Base-by-base conservation (phyloP, 768 basidiomycete genomes). In the Tricholoma saponaceum region DNA sequence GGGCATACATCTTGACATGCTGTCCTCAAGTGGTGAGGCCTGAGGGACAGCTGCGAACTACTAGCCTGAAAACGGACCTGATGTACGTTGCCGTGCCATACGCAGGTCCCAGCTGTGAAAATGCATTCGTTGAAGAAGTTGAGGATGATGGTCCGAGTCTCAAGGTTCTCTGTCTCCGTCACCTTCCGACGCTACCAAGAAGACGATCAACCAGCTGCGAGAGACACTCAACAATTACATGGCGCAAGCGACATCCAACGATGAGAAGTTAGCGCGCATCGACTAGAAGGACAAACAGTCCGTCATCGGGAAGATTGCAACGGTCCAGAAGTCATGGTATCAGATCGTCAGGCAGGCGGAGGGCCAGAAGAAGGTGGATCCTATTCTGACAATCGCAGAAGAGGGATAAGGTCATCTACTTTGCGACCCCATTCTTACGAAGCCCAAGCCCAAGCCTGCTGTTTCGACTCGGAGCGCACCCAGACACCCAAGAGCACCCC, bases 301-400 rank as follows among this genome's bases (percentile, higher is more conserved):
- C 49, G 85, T 95, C 61, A 80, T 98, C 64, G 97, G 98, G 76
- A 90, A 89, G 72, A 87, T 87, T 56, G 97, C 91, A 52, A 93
- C 86, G 9, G 77, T 89, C 37, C 89, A 93, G 74, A 91, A 97
- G 75, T 99, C 56, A 91, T 96, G 67, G 95, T n/a, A 99, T 79
- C 84, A 90, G 80, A 84, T 85, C 58, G 87, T 84, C 59, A 78
- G 87, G 64, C 97, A 98, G 80, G 79, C 83, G 7, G 96, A 98
- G 80, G 79, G 87, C 55, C 75, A 88, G 70, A 96, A 97, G 86
- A 89, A 91, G 69, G 85, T 87, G 55, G 88, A 95, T 69, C 89
- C 94, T 23, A 82, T 92, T 58, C 72, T 98, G 71, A 93, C 81
- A 57, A 81, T 78, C 50, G 86, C 78, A 58, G 94, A 92, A 89